phyloP scores from a whole-genome alignment of 2,329 filamentous ascomycete species.

The Paramyrothecium roridum region DNA sequence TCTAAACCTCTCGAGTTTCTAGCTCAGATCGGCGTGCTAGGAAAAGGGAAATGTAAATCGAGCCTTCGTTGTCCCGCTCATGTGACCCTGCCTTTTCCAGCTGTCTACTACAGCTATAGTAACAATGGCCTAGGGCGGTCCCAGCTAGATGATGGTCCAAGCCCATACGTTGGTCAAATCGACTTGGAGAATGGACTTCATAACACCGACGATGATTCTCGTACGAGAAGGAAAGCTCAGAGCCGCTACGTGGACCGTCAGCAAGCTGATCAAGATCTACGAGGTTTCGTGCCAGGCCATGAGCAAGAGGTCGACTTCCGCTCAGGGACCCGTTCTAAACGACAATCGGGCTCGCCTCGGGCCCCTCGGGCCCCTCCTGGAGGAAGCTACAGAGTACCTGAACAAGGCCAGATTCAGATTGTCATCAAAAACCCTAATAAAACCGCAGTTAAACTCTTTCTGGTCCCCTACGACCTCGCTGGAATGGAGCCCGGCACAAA shows the following conservation, averaged over 20 bases:
- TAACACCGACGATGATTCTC: slow-evolving; percentile 44
- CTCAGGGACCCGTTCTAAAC: slow-evolving; percentile 39
- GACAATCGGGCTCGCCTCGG: slow-evolving; percentile 44
- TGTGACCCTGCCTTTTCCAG: slow-evolving; percentile 85
- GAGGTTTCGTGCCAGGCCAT: slow-evolving; percentile 13
- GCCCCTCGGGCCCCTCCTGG: slow-evolving; percentile 67
- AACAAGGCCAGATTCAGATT: slow-evolving; percentile 92
- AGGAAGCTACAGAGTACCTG: slow-evolving; percentile 89
- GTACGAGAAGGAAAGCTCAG: slow-evolving; percentile 46
- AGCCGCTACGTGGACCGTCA: slow-evolving; percentile 37
- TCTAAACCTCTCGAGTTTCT: slow-evolving; percentile 91
- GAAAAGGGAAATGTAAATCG: slow-evolving; percentile 82
- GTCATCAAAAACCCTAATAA: slow-evolving; percentile 99
- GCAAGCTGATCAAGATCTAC: slow-evolving; percentile 19
- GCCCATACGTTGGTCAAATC: slow-evolving; percentile 91
- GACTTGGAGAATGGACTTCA: slow-evolving; percentile 81
- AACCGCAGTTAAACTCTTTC: slow-evolving; percentile 92
- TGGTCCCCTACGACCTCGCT: slow-evolving; percentile 86
- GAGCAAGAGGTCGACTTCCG: slow-evolving; percentile 16
- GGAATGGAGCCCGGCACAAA: slow-evolving; percentile 95
- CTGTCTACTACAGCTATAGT: slow-evolving; percentile 93
- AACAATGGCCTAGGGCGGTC: slow-evolving; percentile 61
- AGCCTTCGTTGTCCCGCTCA: slow-evolving; percentile 84
- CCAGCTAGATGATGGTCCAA: slow-evolving; percentile 78
- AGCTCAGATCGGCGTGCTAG: slow-evolving; percentile 91